phyloP scores from a whole-genome alignment of 2,329 filamentous ascomycete species.

The Dactylonectria estremocensis region DNA sequence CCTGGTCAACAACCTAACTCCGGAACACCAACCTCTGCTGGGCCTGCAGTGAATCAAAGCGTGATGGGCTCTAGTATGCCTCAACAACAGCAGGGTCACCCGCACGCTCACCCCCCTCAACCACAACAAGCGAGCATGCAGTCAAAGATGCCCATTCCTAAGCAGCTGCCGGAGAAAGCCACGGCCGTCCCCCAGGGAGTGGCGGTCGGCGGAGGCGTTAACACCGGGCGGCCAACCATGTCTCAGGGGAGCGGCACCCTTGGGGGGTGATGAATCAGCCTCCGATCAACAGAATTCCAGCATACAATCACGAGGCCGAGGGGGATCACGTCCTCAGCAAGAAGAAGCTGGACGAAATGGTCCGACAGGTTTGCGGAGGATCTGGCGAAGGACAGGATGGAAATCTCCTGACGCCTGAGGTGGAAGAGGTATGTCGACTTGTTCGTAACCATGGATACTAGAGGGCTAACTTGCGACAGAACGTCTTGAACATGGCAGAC shows the following conservation, averaged over 20 bases:
- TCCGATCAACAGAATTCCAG: constrained; percentile 84
- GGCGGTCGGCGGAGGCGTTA: constrained; percentile 72
- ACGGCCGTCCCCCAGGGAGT: constrained; percentile 82
- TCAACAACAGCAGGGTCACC: constrained; percentile 58
- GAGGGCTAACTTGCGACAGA: constrained; percentile 65
- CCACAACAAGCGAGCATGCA: constrained; percentile 60
- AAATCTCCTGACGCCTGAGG: constrained; percentile 88
- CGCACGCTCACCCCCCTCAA: constrained; percentile 66
- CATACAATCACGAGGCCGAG: constrained; percentile 90
- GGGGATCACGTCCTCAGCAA: constrained; percentile 96
- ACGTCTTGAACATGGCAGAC: constrained; percentile 89
- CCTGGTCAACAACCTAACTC: constrained; percentile 51
- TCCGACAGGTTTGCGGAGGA: constrained; percentile 91
- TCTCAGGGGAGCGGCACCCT: constrained; percentile 82
- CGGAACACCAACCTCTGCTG: constrained; percentile 50
- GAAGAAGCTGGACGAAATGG: constrained; percentile 96
- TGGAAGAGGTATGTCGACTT: constrained; percentile 85
- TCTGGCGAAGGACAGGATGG: constrained; percentile 80
- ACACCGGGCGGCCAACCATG: constrained; percentile 84
- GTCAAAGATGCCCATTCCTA: constrained; percentile 85
- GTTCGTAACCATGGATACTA: neutral
- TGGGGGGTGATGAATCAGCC: constrained; percentile 91
- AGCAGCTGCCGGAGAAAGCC: constrained; percentile 78
- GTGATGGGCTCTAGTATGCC: constrained; percentile 52
- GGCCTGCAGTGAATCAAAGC: constrained; percentile 50